A percentile compares a stretch with the other conserved stretches of the same genome.
phyloP scores from a whole-genome alignment of 202 grass and related monocot species.

The Dendrocalamus latiflorus region DNA sequence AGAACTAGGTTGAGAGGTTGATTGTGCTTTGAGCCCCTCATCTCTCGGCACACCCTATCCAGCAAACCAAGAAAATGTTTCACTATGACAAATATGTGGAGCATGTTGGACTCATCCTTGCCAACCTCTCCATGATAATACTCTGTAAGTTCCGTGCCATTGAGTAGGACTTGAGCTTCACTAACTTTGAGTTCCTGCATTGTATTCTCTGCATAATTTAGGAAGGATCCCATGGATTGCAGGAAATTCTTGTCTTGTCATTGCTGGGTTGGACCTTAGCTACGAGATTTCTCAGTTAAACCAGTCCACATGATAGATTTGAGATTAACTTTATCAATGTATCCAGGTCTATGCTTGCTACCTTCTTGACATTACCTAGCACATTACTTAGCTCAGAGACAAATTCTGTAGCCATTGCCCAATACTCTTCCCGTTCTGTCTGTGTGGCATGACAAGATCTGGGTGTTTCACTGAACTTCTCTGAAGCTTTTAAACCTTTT shows the following conservation, averaged over 20 bases:
- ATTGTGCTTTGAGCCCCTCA: conserved; percentile 36
- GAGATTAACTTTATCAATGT: conserved; percentile 64
- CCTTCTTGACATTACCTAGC: conserved; percentile 76
- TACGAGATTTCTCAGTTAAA: conserved; percentile 55
- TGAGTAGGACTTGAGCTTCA: conserved; percentile 43
- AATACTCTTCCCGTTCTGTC: conserved; percentile 18
- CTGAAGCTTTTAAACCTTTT: conserved; percentile 33
- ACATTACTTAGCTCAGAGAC: conserved; percentile 64
- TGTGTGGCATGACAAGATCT: neutral
- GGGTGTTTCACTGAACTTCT: neutral
- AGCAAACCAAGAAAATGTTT: conserved; percentile 80
- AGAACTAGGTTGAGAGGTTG: conserved; percentile 33
- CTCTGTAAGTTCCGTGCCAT: conserved; percentile 69
- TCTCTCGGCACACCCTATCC: conserved; percentile 61
- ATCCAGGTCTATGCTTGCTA: conserved; percentile 77
- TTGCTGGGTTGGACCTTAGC: conserved; percentile 21
- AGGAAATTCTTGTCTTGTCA: conserved; percentile 43
- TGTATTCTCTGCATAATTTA: conserved; percentile 50
- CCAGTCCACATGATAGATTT: conserved; percentile 57
- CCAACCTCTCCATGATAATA: conserved; percentile 81
- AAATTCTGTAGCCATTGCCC: conserved; percentile 39
- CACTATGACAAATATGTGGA: conserved; percentile 75
- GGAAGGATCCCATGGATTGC: conserved; percentile 46
- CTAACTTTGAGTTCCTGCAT: conserved; percentile 54
- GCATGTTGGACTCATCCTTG: conserved; percentile 70